These are phyloP conservation scores for Sporothrix brunneoviolacea DNA, from an alignment of 2,329 filamentous ascomycete species.

Conservation along the genomic window DNA sequence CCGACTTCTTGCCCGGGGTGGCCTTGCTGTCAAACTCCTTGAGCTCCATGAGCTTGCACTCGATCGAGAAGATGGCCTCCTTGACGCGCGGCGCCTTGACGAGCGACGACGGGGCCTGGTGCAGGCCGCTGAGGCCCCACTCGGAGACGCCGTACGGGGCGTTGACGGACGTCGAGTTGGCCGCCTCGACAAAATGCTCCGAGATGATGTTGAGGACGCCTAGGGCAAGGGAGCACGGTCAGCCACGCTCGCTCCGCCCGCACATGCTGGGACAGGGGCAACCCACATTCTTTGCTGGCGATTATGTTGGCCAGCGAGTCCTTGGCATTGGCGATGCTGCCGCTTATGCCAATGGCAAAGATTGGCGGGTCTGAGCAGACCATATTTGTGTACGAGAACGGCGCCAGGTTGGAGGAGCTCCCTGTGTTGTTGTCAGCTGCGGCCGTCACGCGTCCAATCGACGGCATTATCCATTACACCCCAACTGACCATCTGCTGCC, in stretches of 20 bases:
- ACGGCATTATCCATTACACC: no score
- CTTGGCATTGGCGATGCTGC: constrained; percentile 51
- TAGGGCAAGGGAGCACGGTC: no score
- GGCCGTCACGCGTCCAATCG: background rate
- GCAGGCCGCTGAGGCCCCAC: constrained; percentile 73
- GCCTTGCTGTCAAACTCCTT: constrained; percentile 71
- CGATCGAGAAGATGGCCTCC: constrained; percentile 77
- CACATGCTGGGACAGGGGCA: no score
- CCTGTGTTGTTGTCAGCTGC: background rate
- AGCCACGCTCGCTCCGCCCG: no score
- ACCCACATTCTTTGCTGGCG: constrained; percentile 68
- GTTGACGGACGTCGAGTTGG: constrained; percentile 74
- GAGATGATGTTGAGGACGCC: constrained; percentile 78
- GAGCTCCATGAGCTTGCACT: constrained; percentile 68
- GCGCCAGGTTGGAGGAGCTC: constrained; percentile 78
- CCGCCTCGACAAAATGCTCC: constrained; percentile 79
- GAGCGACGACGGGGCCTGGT: constrained; percentile 53
- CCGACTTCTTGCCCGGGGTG: constrained; percentile 66
- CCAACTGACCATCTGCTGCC: constrained; percentile 48
- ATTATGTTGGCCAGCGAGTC: constrained; percentile 71
- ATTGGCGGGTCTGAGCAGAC: constrained; percentile 81
- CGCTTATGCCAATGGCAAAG: constrained; percentile 56
- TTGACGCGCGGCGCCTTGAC: constrained; percentile 60
- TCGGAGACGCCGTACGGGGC: constrained; percentile 70
- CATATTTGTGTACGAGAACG: constrained; percentile 81